These are phyloP conservation scores for Akanthomyces uredinophilus DNA, from an alignment of 2,329 filamentous ascomycete genomes.

Conservation along the genomic window DNA sequence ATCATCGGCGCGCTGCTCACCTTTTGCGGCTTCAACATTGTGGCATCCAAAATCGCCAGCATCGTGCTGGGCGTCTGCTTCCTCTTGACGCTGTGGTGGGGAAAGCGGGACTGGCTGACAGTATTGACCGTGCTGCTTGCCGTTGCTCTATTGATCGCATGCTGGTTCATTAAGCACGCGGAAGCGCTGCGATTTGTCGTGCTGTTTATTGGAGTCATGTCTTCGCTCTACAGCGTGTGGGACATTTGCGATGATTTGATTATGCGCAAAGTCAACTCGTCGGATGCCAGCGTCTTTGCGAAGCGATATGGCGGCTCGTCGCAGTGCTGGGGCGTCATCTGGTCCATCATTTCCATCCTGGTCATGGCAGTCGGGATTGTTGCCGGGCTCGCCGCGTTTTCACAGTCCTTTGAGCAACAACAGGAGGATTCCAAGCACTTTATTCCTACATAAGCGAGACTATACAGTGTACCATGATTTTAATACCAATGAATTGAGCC, in stretches of 20 bases:
- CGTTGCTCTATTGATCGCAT: slow-evolving; percentile 64
- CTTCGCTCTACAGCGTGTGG: slow-evolving; percentile 74
- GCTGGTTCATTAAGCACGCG: slow-evolving; percentile 76
- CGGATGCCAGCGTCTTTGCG: slow-evolving; percentile 74
- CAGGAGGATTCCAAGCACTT: slow-evolving; percentile 64
- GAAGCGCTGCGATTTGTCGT: slow-evolving; percentile 69
- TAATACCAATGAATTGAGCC: too few species aligned
- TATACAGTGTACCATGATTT: too few species aligned
- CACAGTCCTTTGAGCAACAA: slow-evolving; percentile 63
- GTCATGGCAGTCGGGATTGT: slow-evolving; percentile 71
- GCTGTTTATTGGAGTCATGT: slow-evolving; percentile 80
- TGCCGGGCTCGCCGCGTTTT: slow-evolving; percentile 72
- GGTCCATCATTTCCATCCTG: slow-evolving; percentile 65
- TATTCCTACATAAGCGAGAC: slow-evolving; percentile 40
- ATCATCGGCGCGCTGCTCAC: slow-evolving; percentile 72
- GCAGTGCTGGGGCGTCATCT: slow-evolving; percentile 75
- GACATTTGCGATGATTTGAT: slow-evolving; percentile 83
- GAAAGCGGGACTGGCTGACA: slow-evolving; percentile 71
- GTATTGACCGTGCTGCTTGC: slow-evolving; percentile 65
- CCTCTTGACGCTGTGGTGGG: slow-evolving; percentile 77
- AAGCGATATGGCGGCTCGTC: slow-evolving; percentile 73
- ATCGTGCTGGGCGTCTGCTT: slow-evolving; percentile 70
- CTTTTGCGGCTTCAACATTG: slow-evolving; percentile 77
- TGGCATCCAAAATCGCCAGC: slow-evolving; percentile 73
- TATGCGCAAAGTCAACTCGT: slow-evolving; percentile 72